A percentile compares a stretch with the other conserved stretches of the same genome.
Conservation (phyloP, 2,329 filamentous ascomycete genomes). For the Akanthomyces dipterigenus region DNA sequence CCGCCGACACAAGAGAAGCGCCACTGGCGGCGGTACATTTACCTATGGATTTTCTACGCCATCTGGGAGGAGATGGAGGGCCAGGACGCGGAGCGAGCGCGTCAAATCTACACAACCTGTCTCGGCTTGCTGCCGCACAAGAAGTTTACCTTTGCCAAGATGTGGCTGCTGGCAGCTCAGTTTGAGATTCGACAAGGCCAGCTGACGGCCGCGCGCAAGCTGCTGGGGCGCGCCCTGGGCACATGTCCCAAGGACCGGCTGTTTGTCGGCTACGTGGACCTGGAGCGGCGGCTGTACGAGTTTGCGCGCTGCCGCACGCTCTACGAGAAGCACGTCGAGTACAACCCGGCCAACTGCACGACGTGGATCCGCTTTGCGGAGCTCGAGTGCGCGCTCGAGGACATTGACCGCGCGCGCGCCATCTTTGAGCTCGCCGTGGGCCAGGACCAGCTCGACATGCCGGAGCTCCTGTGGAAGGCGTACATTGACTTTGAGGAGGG, state of each 20-base stretch:
- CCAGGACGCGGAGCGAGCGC: constrained; percentile 68
- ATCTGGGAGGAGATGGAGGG: constrained; percentile 88
- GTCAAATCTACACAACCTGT: constrained; percentile 87
- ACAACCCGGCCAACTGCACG: constrained; percentile 82
- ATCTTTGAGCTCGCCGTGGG: constrained; percentile 88
- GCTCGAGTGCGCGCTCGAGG: constrained; percentile 84
- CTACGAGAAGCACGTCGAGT: constrained; percentile 91
- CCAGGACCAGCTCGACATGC: constrained; percentile 87
- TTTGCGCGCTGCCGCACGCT: constrained; percentile 85
- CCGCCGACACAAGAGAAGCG: constrained; percentile 94
- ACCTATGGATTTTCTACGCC: constrained; percentile 96
- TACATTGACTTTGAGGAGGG: constrained; percentile 99
- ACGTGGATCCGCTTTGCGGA: constrained; percentile 97
- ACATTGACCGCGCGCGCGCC: constrained; percentile 76
- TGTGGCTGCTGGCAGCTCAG: constrained; percentile 90
- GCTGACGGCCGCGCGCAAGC: constrained; percentile 74
- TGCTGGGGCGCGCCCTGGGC: constrained; percentile 81
- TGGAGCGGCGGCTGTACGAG: constrained; percentile 91
- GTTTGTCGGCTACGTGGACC: constrained; percentile 86
- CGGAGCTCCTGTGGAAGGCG: constrained; percentile 92
- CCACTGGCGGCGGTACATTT: constrained; percentile 95
- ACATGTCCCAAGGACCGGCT: constrained; percentile 95
- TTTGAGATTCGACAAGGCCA: constrained; percentile 88
- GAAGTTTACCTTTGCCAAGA: constrained; percentile 93
- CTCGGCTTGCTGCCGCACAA: constrained; percentile 87